Percentiles rank a stretch among this genome's conserved stretches.
These are phyloP conservation scores for Saraca asoca DNA, from an alignment of 331 rosid genomes.

Conservation along the genomic window DNA sequence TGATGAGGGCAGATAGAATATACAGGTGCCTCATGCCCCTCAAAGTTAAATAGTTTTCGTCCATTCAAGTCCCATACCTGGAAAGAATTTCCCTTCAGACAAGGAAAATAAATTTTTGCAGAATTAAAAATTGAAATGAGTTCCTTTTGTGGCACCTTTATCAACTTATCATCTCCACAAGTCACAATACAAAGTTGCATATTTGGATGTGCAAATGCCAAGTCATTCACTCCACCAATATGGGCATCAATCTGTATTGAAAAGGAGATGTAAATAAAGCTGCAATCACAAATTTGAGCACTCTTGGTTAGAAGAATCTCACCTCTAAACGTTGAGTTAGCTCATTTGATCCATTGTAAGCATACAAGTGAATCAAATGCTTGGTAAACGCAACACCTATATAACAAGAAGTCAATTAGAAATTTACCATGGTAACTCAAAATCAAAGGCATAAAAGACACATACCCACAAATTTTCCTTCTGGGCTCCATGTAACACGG, in stretches of 20 bases:
- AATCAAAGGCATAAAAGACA: background rate
- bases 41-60: slow-evolving; percentile 55
- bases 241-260: slow-evolving; percentile 81
- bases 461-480: slow-evolving; percentile 58
- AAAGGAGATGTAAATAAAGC: slow-evolving; percentile 1
- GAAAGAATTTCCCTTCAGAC: too few species aligned
- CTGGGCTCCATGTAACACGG: slow-evolving; percentile 57
- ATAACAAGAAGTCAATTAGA: background rate
- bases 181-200: slow-evolving; percentile 72
- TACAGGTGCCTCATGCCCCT: slow-evolving; percentile 91
- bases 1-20: slow-evolving; percentile 76
- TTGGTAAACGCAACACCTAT: slow-evolving; percentile 63
- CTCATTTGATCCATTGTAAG: slow-evolving; percentile 42
- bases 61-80: slow-evolving; percentile 89
- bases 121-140: slow-evolving; percentile 3
- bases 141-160: slow-evolving; percentile 54
- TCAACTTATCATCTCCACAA: slow-evolving; percentile 87
- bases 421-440: too few species aligned
- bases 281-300: background rate
- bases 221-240: slow-evolving; percentile 82
- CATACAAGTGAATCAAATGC: slow-evolving; percentile 59
- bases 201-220: slow-evolving; percentile 71
- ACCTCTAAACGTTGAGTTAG: slow-evolving; percentile 54
- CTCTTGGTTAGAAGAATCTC: slow-evolving; percentile 17
- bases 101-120: background rate